Conservation (phyloP, 352 stramenopile species). For the Globisporangium apiculatum region DNA sequence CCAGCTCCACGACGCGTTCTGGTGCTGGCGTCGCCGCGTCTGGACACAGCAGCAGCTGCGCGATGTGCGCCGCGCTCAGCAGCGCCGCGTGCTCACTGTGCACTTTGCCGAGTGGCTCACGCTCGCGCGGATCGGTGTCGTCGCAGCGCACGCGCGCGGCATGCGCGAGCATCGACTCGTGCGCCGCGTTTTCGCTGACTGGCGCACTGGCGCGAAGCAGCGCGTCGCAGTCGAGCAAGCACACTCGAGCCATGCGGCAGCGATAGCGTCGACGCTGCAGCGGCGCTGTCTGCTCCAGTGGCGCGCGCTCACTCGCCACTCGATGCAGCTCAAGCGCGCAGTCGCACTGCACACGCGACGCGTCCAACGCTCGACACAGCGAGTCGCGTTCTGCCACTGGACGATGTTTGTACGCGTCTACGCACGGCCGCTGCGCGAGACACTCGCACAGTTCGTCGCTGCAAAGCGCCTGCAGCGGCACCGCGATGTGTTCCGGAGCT, state of each 20-base stretch:
- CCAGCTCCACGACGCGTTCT: conserved; percentile 55
- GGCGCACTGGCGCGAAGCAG: conserved; percentile 20
- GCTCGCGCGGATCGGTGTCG: conserved; percentile 42
- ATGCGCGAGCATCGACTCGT: conserved; percentile 22
- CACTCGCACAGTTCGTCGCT: conserved; percentile 8
- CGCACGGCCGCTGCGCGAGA: conserved; percentile 21
- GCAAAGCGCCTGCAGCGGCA: conserved; percentile 3
- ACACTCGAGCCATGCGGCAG: too few relatives aligned
- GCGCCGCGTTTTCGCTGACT: conserved; percentile 24
- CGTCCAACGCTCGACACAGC: conserved; percentile 10
- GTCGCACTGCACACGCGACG: conserved; percentile 19
- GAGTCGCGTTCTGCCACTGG: conserved; percentile 39
- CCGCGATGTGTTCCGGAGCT: conserved; percentile 18
- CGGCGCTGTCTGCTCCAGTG: conserved; percentile 8
- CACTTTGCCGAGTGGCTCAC: conserved; percentile 58
- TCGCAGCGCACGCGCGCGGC: conserved; percentile 25
- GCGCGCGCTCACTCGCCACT: neutral
- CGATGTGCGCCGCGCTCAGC: conserved; percentile 16
- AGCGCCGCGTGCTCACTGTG: conserved; percentile 14
- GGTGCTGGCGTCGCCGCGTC: conserved; percentile 43
- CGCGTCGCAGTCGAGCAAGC: neutral
- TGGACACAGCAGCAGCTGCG: conserved; percentile 44
- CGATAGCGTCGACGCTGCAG: neutral
- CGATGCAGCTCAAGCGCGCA: conserved; percentile 9
- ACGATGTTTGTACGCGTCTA: conserved; percentile 36